A percentile compares a stretch with the other conserved stretches of the same genome.
Conservation (phyloP, 257 asterid genomes). For the Nicotiana tomentosiformis region DNA sequence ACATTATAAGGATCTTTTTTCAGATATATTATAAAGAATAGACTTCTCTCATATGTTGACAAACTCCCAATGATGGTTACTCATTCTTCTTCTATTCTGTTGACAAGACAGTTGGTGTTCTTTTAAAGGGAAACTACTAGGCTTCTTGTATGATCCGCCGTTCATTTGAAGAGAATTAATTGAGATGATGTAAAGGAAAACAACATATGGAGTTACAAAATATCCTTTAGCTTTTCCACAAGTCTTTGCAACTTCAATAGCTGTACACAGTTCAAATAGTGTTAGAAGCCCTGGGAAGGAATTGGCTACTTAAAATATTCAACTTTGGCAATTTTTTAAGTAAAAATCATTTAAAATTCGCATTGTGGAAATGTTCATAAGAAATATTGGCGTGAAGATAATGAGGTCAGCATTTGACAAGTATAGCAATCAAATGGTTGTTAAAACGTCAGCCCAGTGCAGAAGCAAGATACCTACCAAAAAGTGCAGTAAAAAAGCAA, state of each 20-base stretch:
- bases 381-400: not conserved
- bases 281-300: not conserved
- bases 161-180: not conserved
- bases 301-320: not conserved
- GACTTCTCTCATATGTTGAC: not conserved
- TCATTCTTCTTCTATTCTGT: not conserved
- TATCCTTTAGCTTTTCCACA: not conserved
- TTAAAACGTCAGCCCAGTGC: not conserved
- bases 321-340: not conserved
- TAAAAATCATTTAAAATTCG: not conserved
- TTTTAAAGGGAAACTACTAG: not conserved
- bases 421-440: not conserved
- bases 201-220: not conserved
- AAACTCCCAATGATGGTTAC: not conserved
- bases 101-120: not conserved
- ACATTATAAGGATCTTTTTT: not conserved
- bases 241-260: not conserved
- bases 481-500: not conserved
- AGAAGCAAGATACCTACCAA: not conserved
- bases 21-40: not conserved
- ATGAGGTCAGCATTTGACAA: not conserved
- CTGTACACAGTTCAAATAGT: not conserved
- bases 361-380: not conserved
- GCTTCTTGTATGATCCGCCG: not conserved
- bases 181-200: not conserved